Conservation (phyloP, 1,284 basidiomycete genomes). For the Cystobasidium sp. region DNA sequence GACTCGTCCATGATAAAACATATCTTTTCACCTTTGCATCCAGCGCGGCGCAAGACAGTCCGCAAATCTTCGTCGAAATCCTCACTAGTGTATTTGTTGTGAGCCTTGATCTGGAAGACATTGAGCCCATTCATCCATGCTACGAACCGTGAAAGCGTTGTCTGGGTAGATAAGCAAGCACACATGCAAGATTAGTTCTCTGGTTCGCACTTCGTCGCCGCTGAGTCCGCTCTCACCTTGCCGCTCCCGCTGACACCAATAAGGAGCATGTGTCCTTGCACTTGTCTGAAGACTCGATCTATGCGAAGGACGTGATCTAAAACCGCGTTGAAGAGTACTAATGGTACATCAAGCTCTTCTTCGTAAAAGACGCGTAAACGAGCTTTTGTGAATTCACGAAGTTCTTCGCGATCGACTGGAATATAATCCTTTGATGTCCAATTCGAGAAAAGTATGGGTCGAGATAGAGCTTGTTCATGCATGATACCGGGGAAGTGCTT, state of each 20-base stretch:
- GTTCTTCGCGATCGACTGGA: slow-evolving; percentile 86
- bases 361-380: slow-evolving; percentile 94
- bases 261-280: slow-evolving; percentile 92
- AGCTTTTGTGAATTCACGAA: slow-evolving; percentile 96
- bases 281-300: slow-evolving; percentile 98
- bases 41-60: slow-evolving; percentile 86
- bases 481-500: slow-evolving; percentile 92
- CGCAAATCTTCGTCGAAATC: slow-evolving; percentile 98
- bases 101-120: slow-evolving; percentile 98
- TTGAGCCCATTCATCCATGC: slow-evolving; percentile 99
- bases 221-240: slow-evolving; percentile 66
- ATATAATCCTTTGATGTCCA: slow-evolving; percentile 99
- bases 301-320: slow-evolving; percentile 96
- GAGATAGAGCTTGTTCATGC: slow-evolving; percentile 74
- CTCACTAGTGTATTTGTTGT: slow-evolving; percentile 96
- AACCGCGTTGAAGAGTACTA: slow-evolving; percentile 98
- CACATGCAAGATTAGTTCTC: no score
- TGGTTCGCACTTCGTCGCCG: no score
- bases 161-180: slow-evolving; percentile 62
- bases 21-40: slow-evolving; percentile 98
- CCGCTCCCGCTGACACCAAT: slow-evolving; percentile 98
- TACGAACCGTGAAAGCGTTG: slow-evolving; percentile 95
- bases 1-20: slow-evolving; percentile 99
- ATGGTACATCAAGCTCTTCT: slow-evolving; percentile 96
- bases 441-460: slow-evolving; percentile 97